A percentile compares a stretch with the other conserved stretches of the same genome.
phyloP scores from a whole-genome alignment of 2,329 filamentous ascomycete species.

The Thelonectria rubi region DNA sequence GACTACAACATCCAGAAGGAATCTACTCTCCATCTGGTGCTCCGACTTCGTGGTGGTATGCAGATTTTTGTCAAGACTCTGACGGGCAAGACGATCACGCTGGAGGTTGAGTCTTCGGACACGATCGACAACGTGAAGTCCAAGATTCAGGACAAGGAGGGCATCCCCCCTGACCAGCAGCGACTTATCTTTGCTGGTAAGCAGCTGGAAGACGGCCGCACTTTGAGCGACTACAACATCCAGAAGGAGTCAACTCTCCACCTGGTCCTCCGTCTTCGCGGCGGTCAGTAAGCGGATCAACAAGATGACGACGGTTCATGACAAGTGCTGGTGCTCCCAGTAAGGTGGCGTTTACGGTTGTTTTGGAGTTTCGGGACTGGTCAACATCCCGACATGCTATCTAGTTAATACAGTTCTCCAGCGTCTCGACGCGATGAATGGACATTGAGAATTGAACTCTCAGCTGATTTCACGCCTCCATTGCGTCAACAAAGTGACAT shows the following conservation, averaged over 20 bases:
- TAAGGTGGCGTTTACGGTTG: slow-evolving; percentile 48
- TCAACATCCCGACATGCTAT: slow-evolving; percentile 33
- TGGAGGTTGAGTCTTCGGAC: slow-evolving; percentile 88
- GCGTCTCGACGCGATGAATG: slow-evolving; percentile 14
- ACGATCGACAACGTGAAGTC: slow-evolving; percentile 97
- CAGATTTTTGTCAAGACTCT: slow-evolving; percentile 82
- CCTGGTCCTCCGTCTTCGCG: slow-evolving; percentile 88
- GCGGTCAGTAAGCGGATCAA: slow-evolving; percentile 62
- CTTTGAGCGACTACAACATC: slow-evolving; percentile 92
- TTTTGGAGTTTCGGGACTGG: slow-evolving; percentile 30
- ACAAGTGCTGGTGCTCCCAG: slow-evolving; percentile 77
- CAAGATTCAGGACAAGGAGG: slow-evolving; percentile 99
- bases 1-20: slow-evolving; percentile 99
- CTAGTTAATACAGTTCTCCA: slow-evolving; percentile 34
- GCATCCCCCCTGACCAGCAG: slow-evolving; percentile 95
- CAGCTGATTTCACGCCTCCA: neutral
- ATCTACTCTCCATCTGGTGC: slow-evolving; percentile 81
- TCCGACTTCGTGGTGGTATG: slow-evolving; percentile 85
- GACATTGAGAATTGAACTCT: slow-evolving; percentile 40
- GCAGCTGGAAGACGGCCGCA: slow-evolving; percentile 94
- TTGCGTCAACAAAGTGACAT: slow-evolving; percentile 1
- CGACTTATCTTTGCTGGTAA: slow-evolving; percentile 96
- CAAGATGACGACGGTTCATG: slow-evolving; percentile 58
- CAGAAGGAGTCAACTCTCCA: slow-evolving; percentile 93
- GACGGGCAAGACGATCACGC: slow-evolving; percentile 93